Conservation (phyloP, 2,329 filamentous ascomycete species). For the Alternaria hordeiaustralica region DNA sequence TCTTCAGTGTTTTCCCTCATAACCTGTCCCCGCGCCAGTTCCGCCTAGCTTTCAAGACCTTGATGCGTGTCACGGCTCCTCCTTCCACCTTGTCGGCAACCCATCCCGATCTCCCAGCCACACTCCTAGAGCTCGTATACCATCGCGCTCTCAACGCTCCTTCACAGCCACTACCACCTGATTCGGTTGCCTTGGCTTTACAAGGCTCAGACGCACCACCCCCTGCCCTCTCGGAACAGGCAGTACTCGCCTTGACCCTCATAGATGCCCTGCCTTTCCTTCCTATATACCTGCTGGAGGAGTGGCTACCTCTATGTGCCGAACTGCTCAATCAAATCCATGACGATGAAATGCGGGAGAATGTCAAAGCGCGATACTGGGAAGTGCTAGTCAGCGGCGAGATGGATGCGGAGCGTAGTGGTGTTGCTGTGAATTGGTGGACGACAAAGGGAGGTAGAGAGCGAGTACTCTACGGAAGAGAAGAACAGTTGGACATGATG, state of each 20-base stretch:
- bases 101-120: slow-evolving; percentile 80
- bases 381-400: slow-evolving; percentile 80
- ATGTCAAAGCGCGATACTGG: slow-evolving; percentile 76
- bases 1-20: slow-evolving; percentile 79
- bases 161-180: slow-evolving; percentile 51
- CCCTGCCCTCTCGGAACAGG: slow-evolving; percentile 73
- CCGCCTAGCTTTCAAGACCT: slow-evolving; percentile 82
- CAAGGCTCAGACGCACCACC: slow-evolving; percentile 42
- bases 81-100: slow-evolving; percentile 75
- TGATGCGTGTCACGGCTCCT: slow-evolving; percentile 81
- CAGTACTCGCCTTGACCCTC: slow-evolving; percentile 75
- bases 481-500: slow-evolving; percentile 57
- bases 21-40: slow-evolving; percentile 86
- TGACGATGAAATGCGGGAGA: slow-evolving; percentile 67
- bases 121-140: slow-evolving; percentile 77
- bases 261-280: slow-evolving; percentile 81
- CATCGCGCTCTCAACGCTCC: slow-evolving; percentile 67
- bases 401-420: slow-evolving; percentile 85
- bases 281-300: slow-evolving; percentile 71
- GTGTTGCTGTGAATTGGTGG: slow-evolving; percentile 87
- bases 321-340: slow-evolving; percentile 69
- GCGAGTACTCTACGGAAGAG: slow-evolving; percentile 62
- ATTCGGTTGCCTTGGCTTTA: slow-evolving; percentile 49
- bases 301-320: slow-evolving; percentile 79
- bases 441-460: slow-evolving; percentile 68